Evolutionary conservation across 345 rosid species (phyloP).

Genomic region (Euclidium syriacum): DNA sequence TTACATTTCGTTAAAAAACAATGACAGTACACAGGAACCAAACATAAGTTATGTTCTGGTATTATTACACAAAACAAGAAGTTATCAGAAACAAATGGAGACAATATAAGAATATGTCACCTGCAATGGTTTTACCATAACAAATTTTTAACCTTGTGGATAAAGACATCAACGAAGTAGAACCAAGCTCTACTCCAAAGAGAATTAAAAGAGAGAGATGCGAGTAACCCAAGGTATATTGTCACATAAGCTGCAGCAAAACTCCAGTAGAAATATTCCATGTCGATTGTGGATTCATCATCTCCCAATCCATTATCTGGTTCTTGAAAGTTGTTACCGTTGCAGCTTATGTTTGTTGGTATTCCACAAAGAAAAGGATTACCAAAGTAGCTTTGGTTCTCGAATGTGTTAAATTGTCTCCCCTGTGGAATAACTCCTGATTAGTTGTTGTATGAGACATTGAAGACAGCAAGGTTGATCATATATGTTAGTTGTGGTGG

Average conservation of each 20-base stretch:
- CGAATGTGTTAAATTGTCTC: too few relatives aligned
- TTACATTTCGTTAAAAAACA: too few relatives aligned
- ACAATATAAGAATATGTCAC: too few relatives aligned
- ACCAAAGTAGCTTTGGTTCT: too few relatives aligned
- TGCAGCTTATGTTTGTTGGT: neutral
- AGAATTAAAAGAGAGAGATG: neutral
- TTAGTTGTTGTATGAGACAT: too few relatives aligned
- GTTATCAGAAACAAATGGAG: neutral
- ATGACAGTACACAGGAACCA: too few relatives aligned
- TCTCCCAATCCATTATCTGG: neutral
- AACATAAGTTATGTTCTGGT: neutral
- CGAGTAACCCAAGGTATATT: neutral
- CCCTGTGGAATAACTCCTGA: too few relatives aligned
- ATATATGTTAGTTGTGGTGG: too few relatives aligned
- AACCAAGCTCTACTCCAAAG: neutral
- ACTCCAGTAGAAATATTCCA: neutral
- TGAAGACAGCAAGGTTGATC: too few relatives aligned
- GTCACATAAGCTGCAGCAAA: neutral
- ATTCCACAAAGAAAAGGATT: too few relatives aligned
- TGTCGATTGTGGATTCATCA: neutral
- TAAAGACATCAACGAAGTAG: conserved; percentile 1
- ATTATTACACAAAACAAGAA: neutral
- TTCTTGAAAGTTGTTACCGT: neutral
- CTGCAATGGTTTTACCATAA: too few relatives aligned
- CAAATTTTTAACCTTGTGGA: neutral